These are phyloP conservation scores for Fraxinus angustifolia DNA, from an alignment of 305 asterid genomes.

Conservation along the genomic window DNA sequence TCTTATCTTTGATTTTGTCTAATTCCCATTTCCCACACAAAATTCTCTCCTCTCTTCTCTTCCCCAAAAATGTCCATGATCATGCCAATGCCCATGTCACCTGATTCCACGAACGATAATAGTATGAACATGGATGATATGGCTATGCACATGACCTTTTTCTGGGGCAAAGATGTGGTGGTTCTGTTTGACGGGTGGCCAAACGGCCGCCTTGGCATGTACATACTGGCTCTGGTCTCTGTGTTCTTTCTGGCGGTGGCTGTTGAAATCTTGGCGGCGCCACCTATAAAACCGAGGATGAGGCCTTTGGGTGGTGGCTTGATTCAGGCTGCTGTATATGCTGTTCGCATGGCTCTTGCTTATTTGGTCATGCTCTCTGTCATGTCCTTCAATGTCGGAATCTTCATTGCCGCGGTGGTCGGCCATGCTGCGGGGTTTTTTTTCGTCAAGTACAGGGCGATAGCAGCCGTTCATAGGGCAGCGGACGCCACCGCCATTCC, in stretches of 20 bases:
- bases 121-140: constrained; percentile 31
- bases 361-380: constrained; percentile 77
- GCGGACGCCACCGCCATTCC: background rate
- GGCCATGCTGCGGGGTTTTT: constrained; percentile 57
- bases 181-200: constrained; percentile 76
- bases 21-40: background rate
- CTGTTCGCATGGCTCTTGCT: constrained; percentile 52
- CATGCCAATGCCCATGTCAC: constrained; percentile 39
- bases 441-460: constrained; percentile 34
- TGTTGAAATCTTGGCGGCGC: constrained; percentile 45
- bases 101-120: constrained; percentile 25
- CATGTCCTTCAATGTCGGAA: constrained; percentile 71
- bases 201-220: constrained; percentile 47
- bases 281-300: constrained; percentile 15
- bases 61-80: constrained; percentile 25
- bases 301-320: constrained; percentile 32
- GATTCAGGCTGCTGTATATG: constrained; percentile 34
- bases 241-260: constrained; percentile 43
- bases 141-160: constrained; percentile 68
- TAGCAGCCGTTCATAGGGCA: constrained; percentile 16
- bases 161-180: constrained; percentile 67
- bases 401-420: constrained; percentile 50
- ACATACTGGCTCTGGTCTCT: constrained; percentile 42
- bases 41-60: background rate
- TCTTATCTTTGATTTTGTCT: background rate